Evolutionary conservation across 2,329 filamentous ascomycete genomes (phyloP), one percentile per base, ranked within the genome.

Genomic region (Aureobasidium sp.): DNA sequence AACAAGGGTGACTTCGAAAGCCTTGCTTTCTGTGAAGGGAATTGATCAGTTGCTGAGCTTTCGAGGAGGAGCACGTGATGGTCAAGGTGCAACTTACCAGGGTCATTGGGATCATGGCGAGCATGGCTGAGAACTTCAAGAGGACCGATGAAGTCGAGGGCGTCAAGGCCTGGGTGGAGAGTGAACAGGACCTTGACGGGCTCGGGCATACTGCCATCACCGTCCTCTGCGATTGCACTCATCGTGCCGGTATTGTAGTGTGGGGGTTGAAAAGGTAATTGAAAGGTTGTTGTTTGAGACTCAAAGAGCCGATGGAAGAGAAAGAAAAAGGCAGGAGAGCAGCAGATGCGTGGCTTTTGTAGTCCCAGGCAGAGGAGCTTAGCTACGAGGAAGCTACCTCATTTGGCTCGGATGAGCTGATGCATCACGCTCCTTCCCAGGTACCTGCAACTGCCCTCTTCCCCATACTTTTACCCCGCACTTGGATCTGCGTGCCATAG

Each of bases 181-280:
- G 79, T 75, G 70, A 84, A 79, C 73, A 85, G 79, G 69, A 84
- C 82, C 75, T 84, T 81, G 77, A 84, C 79, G 40, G 74, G 71
- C 68, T 75, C 73, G 61, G 68, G 66, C 55, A 57, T 43, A 31
- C 63, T 61, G 57, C 66, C 68, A 65, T 73, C 74, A 57, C 67
- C 69, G 63, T 70, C 70, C 65, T 75, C 74, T 65, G 74, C 74
- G 62, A 69, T 68, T 74, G 77, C 77, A 78, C 77, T 78, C 76
- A 78, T 78, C 66, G 70, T 75, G 72, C 62, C 70, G 67, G 69
- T 68, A 64, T 67, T 67, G 53, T 61, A 51, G 27, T 61, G n/a
- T 54, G 58, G 21, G 23, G 25, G 6, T 31, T 29, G 35, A 23
- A 23, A 42, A 54, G n/a, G 23, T 27, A 25, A 17, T 57, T 57